Base-by-base conservation (phyloP, 768 basidiomycete genomes). In the Strobilomyces confusus region DNA sequence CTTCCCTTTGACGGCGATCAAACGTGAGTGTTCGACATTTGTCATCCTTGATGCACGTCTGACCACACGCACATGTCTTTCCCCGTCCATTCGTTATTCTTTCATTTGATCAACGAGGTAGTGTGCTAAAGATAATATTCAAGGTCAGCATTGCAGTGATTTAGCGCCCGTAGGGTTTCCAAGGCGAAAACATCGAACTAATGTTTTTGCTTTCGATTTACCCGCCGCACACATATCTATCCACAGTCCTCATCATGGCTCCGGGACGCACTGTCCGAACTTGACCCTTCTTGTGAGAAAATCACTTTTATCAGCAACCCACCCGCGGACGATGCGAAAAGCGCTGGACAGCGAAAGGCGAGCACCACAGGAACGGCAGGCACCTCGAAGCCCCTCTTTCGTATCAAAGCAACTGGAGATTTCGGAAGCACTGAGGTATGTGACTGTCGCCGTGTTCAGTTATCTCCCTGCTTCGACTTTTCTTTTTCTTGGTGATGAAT, bases 261-360 rank as follows among this genome's bases (percentile, higher is more conserved):
- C 32, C 84, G 90, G 40, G 93, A 97, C 54, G 93, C 95, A 0
- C 79, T 98, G 14, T 84, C 86, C 12, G 95, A 98, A 64, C 77
- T 99, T 14, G 94, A 98, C 60, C 81, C 92, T 17, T 89, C 92
- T 0, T 92, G 87, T 65, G 85, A 91, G 40, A 89, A 84, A 55
- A 77, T 98, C 19, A 90, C 88, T 1, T 84, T 98, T 67, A 82
- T 89, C 23, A 84, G 88, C 41, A 85, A 86, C 49, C 89, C 92
- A 1, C 77, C 80, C 37, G 60, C 69, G 19, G 66, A 69, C 36
- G 58, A 48, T 20, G 59, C 54, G 36, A 51, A 6, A 34, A 53
- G 38, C 12, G 37, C 50, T 7, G 57, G 49, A 3, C 53, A 54
- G 36, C 55, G 51, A 58, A 30, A 57, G 69, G 52, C 44, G 26